Evolutionary conservation across 768 basidiomycete species (phyloP), one percentile per base, ranked within the genome.

Genomic region (Asterophora parasitica): DNA sequence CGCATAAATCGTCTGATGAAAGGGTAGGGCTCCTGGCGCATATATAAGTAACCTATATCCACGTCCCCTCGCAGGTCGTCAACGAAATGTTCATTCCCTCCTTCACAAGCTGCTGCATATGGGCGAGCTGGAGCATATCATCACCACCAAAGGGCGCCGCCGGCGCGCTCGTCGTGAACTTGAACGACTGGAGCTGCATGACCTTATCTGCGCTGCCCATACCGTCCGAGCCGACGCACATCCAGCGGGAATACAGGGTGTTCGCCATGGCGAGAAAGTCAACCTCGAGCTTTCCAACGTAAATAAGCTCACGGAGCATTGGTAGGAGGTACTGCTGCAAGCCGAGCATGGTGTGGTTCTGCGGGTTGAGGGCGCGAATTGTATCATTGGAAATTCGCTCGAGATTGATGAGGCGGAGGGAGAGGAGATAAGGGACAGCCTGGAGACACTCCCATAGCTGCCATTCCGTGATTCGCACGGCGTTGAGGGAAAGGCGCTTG

Each of bases 401-500:
- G n/a, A 58, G 23, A 31, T 54, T 42, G n/a, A 44, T 43, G n/a
- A 58, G 40, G 11, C 47, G 42, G 13, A 58, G 38, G 20, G 43
- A 38, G 2, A 41, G 26, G 19, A 56, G 54, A 13, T 50, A 54
- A 3, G 52, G 52, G 19, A 48, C 16, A 15, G 46, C 55, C 15
- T 41, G 36, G 9, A 58, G 52, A 28, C 55, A 56, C n/a, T 52
- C 52, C 50, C 50, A 52, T 9, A 56, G 50, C 27, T 53, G 39
- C 46, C 50, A 53, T 38, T 58, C 52, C 5, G 45, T 48, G 17
- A 53, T 48, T 32, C 57, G 50, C 11, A 54, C 52, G 36, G 49
- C 50, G 20, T 55, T 52, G 7, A 58, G 54, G 8, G 55, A 34
- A 19, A 58, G 54, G 33, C 40, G 46, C 12, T 47, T 35, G 17